Base-by-base conservation (phyloP, 148 eudicot species). In the Rhododendron williamsianum region DNA sequence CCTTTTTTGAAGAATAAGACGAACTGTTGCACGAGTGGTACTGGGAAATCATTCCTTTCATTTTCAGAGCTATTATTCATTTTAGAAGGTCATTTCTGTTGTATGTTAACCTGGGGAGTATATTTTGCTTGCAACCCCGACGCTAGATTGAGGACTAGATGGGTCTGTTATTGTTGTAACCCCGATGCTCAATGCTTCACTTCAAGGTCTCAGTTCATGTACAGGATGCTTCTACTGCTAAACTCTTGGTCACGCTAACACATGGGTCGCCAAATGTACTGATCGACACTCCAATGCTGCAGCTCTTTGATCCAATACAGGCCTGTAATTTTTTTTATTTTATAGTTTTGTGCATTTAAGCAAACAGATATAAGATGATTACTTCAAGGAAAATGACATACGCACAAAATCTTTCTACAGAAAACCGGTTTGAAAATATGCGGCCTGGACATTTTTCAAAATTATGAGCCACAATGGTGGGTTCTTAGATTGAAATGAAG, bases 171-270 rank as follows among this genome's bases (percentile, higher is more conserved):
- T 46, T 46, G 49, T 48, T 65, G 76, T 19, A 54, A 74, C 86
- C 82, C 56, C 2, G 48, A 52, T 18, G 35, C 33, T 33, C 49
- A 72, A 86, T 58, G 25, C 56, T 45, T 46, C 38, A 73, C 21
- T 72, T 43, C 78, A 81, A 41, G 13, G 27, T 56, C 72, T 4
- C n/a, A 8, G 2, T 27, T 88, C 88, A 92, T 85, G 90, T 80
- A 86, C 98, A 94, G 0, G 88, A 87, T 49, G 94, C 98, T 88
- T 95, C 98, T 23, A 95, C 94, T 51, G 95, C 98, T 85, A 93
- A 91, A 83, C 94, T 93, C 82, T 95, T 95, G 46, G 87, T 82
- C 81, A 90, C 84, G 5, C 94, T 89, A 16, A 30, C 80, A 87
- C 98, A 95, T 2, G 98, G 98, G 48, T 95, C 93, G 9, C 95